Base-by-base conservation (phyloP, 2,329 filamentous ascomycete genomes). In the Alternaria arbusti region DNA sequence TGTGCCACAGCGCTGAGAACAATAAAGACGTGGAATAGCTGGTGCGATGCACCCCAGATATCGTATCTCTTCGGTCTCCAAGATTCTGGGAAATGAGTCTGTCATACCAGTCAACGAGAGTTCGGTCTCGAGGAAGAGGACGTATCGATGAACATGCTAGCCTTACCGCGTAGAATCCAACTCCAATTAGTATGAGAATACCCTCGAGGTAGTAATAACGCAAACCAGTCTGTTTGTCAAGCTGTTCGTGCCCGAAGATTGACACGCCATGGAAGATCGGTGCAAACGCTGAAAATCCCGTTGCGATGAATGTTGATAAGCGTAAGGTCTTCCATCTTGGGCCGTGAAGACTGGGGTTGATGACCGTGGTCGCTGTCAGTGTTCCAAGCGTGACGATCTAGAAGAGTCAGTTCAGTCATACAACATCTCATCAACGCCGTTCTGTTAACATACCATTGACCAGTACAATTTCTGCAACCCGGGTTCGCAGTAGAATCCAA, bases 21-120 rank as follows among this genome's bases (percentile, higher is more conserved):
- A 25, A 98, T 94, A 66, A 94, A 86, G 43, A 96, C 83, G 82
- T 98, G 95, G 79, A 98, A 98, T 67, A 98, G 91, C 82, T 98
- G 95, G 80, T 98, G 95, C 17, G 93, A 97, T 12, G 59, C 55
- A 77, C 95, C 94, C 86, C 91, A 91, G 54, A 97, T 91, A 80
- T 98, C 96, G 75, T 95, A 97, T 11, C 79, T 84, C 2, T 93
- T 92, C 0, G 95, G 95, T 50, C 83, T 86, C 71, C 86, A 87
- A 62, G 92, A 85, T 82, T 98, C 95, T 0, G 95, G 95, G 82
- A 94, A 63, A 32, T 60, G 57, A 12, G 46, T 54, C 90, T 45
- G 94, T 90, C 58, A 86, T 89, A 11, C 92, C 0, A 8, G 28
- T 62, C n/a, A 62, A n/a, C 94, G 79, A 97, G 97, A 44, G 97